Conservation (phyloP, 805 yeast genomes). For the Spathaspora boniae region DNA sequence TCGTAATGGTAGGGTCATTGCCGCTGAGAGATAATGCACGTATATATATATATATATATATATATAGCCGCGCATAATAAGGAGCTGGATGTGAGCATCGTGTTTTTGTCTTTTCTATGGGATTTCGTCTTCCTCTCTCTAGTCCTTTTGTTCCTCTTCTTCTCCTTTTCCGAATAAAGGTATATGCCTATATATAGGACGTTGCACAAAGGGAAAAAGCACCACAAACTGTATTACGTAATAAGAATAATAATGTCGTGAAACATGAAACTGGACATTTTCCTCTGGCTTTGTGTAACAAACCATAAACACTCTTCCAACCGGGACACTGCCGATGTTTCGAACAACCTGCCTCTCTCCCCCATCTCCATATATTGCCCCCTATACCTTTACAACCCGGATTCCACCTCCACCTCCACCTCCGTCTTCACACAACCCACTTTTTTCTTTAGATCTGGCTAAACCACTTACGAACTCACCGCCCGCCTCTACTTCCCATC, state of each 20-base stretch:
- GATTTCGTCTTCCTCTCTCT: too few species aligned
- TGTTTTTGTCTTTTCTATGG: too few species aligned
- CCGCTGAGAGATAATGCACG: too few species aligned
- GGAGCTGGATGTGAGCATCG: too few species aligned
- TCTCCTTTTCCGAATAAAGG: too few species aligned
- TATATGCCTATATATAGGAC: too few species aligned
- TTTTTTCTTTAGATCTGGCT: not conserved
- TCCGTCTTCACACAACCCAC: not conserved
- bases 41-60: too few species aligned
- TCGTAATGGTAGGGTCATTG: too few species aligned
- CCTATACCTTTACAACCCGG: not conserved
- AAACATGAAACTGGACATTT: not conserved
- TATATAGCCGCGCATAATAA: too few species aligned
- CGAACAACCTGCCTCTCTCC: not conserved
- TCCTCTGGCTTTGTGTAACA: not conserved
- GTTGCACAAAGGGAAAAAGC: too few species aligned
- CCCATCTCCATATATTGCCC: not conserved
- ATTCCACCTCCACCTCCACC: not conserved
- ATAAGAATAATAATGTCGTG: not conserved
- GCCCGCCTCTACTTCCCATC: not conserved
- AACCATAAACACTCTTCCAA: not conserved
- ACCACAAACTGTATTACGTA: too few species aligned
- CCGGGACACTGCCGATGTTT: not conserved
- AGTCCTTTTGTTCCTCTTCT: too few species aligned
- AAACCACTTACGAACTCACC: not conserved